Evolutionary conservation across 495 filamentous ascomycete species (phyloP).

Genomic region (Podospora comata): DNA sequence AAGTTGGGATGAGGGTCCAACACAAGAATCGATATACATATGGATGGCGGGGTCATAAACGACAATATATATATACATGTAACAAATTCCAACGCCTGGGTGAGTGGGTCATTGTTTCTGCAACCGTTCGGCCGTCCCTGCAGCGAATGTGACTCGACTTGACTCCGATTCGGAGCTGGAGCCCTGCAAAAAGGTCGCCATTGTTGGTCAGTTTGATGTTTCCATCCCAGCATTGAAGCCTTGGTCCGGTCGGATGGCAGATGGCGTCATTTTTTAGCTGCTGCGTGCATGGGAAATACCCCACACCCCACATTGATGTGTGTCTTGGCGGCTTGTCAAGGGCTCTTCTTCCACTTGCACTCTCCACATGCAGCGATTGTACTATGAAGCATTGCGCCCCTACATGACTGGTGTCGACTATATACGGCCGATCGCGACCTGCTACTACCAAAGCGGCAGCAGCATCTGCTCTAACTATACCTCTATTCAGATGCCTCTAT

Average conservation of each 20-base stretch:
- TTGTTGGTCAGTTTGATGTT: background rate
- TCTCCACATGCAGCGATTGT: background rate
- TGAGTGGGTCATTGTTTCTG: background rate
- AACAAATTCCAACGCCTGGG: background rate
- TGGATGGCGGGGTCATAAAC: background rate
- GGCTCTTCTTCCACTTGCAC: background rate
- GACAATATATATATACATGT: background rate
- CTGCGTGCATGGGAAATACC: background rate
- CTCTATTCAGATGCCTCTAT: background rate
- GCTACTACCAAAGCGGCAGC: no score
- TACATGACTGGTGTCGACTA: no score
- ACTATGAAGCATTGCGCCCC: background rate
- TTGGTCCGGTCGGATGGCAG: slow-evolving; percentile 12
- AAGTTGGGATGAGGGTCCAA: background rate
- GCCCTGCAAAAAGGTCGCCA: background rate
- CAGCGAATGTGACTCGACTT: slow-evolving; percentile 1
- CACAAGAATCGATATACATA: background rate
- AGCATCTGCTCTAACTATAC: no score
- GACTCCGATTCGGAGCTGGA: slow-evolving; percentile 18
- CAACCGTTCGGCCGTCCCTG: slow-evolving; percentile 4
- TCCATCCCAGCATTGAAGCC: background rate
- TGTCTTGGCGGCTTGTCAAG: background rate
- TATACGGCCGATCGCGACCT: background rate
- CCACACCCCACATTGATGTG: background rate
- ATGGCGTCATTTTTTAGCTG: slow-evolving; percentile 31